These are phyloP conservation scores for Naganishia friedmannii DNA, from an alignment of 768 basidiomycete genomes.

Conservation along the genomic window DNA sequence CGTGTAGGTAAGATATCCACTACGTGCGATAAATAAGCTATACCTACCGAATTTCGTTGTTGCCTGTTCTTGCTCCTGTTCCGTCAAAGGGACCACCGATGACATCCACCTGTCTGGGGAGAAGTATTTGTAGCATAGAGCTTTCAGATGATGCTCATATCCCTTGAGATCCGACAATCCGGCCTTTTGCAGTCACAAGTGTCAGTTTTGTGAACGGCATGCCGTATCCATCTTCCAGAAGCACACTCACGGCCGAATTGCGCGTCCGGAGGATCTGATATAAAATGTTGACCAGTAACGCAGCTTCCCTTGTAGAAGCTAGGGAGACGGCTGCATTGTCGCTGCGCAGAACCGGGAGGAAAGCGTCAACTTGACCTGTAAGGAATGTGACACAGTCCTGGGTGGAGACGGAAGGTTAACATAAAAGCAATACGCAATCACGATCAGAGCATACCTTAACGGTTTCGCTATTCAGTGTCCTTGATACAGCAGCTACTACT, in stretches of 20 bases:
- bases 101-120: constrained; percentile 22
- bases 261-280: constrained; percentile 13
- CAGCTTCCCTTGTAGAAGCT: constrained; percentile 1
- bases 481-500: constrained; percentile 14
- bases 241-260: constrained; percentile 5
- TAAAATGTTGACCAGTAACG: constrained; percentile 11
- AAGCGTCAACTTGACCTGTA: constrained; percentile 17
- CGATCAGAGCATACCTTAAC: constrained; percentile 5
- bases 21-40: not conserved
- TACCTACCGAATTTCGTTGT: constrained; percentile 13
- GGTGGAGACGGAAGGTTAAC: not conserved
- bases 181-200: not conserved
- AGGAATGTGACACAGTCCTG: constrained; percentile 22
- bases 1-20: not conserved
- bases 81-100: constrained; percentile 13
- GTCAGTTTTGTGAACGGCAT: not conserved
- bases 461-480: not conserved
- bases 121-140: constrained; percentile 17
- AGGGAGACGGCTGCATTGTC: not conserved
- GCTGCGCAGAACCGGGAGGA: constrained; percentile 15
- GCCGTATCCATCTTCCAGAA: not conserved
- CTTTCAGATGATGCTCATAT: constrained; percentile 6
- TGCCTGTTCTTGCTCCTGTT: constrained; percentile 3
- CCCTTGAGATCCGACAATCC: not conserved
- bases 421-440: not conserved